These are phyloP conservation scores for Mycena pura DNA, from an alignment of 768 basidiomycete species.

Conservation along the genomic window DNA sequence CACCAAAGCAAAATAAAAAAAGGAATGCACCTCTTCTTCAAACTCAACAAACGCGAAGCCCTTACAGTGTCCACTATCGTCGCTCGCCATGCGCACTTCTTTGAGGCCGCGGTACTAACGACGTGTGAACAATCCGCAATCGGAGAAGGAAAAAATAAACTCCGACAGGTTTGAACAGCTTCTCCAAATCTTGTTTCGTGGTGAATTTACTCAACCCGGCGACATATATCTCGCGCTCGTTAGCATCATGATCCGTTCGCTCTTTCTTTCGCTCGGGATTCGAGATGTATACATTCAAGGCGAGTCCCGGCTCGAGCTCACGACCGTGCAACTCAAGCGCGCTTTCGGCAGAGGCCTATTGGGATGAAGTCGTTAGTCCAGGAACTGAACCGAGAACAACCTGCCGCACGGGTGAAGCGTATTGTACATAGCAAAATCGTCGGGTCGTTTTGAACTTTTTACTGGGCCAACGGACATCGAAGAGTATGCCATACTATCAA, in stretches of 20 bases:
- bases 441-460: conserved; percentile 93
- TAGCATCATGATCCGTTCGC: conserved; percentile 86
- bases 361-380: background rate
- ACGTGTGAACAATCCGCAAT: background rate
- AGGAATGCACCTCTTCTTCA: conserved; percentile 68
- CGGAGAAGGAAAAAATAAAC: conserved; percentile 29
- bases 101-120: conserved; percentile 82
- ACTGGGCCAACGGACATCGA: conserved; percentile 98
- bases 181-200: conserved; percentile 77
- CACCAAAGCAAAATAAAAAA: background rate
- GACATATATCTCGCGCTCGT: conserved; percentile 87
- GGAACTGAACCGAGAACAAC: background rate
- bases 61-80: conserved; percentile 71
- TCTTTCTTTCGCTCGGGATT: conserved; percentile 90
- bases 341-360: conserved; percentile 68
- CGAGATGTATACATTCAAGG: conserved; percentile 82
- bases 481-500: conserved; percentile 82
- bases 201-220: conserved; percentile 84
- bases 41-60: conserved; percentile 96
- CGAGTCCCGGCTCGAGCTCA: conserved; percentile 72
- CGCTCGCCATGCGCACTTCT: conserved; percentile 78
- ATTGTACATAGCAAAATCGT: conserved; percentile 95
- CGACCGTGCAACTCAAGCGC: conserved; percentile 83
- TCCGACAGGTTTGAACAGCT: conserved; percentile 79
- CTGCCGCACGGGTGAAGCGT: conserved; percentile 66